Conservation (phyloP, 2,329 filamentous ascomycete species). For the Dactylonectria estremocensis region DNA sequence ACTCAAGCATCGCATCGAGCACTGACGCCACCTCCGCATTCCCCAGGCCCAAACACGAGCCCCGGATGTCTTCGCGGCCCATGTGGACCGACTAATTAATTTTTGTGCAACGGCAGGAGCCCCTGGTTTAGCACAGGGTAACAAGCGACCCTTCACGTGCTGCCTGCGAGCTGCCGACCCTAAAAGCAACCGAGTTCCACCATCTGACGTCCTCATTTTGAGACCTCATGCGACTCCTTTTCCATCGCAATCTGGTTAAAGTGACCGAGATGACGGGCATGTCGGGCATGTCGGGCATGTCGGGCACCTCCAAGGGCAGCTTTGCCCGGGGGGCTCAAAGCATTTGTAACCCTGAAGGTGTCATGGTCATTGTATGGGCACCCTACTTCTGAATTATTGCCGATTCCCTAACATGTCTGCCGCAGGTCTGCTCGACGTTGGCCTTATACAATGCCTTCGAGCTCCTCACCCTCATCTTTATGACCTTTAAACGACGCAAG, state of each 20-base stretch:
- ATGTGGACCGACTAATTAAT: neutral
- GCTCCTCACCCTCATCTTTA: conserved; percentile 48
- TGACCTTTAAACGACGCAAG: conserved; percentile 46
- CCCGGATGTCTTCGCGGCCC: too few species aligned
- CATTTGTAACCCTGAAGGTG: conserved; percentile 19
- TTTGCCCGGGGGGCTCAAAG: neutral
- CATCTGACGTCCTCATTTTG: neutral
- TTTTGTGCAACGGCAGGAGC: neutral
- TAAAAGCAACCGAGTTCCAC: neutral
- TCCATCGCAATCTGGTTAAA: neutral
- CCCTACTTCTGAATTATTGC: neutral
- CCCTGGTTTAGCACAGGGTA: neutral
- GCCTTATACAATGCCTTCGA: conserved; percentile 47
- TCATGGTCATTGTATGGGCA: conserved; percentile 31
- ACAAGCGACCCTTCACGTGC: neutral
- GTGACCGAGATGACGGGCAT: neutral
- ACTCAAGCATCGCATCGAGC: too few species aligned
- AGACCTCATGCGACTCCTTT: neutral
- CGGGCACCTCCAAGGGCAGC: neutral
- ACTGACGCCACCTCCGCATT: too few species aligned
- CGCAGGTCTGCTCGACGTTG: neutral
- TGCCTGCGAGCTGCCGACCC: neutral
- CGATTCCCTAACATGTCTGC: neutral
- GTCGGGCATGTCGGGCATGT: neutral
- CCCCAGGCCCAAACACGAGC: neutral